phyloP scores from a whole-genome alignment of 2,329 filamentous ascomycete species.

The Cercospora sp. region DNA sequence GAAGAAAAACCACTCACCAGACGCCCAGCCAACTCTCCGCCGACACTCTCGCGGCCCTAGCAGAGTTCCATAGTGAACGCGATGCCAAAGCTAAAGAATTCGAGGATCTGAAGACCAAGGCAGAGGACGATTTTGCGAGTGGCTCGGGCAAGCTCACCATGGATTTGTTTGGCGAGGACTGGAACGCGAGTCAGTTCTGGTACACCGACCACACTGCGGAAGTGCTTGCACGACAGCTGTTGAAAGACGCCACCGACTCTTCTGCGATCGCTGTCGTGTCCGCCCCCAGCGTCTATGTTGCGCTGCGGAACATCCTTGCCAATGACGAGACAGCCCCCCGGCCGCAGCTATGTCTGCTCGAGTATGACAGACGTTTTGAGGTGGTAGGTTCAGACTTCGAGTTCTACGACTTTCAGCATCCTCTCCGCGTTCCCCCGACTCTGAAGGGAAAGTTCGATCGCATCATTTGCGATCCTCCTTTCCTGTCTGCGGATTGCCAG shows the following conservation, averaged over 20 bases:
- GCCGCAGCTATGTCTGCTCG: constrained; percentile 66
- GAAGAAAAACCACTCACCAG: constrained; percentile 22
- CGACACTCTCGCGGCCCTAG: constrained; percentile 66
- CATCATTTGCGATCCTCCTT: constrained; percentile 76
- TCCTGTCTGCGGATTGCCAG: constrained; percentile 77
- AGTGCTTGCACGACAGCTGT: constrained; percentile 63
- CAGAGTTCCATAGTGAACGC: constrained; percentile 72
- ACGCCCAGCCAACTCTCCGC: constrained; percentile 61
- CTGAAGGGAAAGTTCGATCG: constrained; percentile 67
- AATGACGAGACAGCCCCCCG: constrained; percentile 36
- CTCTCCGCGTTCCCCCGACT: constrained; percentile 60
- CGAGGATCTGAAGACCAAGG: constrained; percentile 63
- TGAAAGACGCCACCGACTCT: constrained; percentile 59
- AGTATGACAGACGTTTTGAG: constrained; percentile 71
- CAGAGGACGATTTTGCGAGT: constrained; percentile 54
- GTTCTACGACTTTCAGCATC: constrained; percentile 71
- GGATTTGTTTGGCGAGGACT: constrained; percentile 74
- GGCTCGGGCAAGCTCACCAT: constrained; percentile 54
- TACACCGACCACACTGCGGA: constrained; percentile 69
- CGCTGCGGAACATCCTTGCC: constrained; percentile 64
- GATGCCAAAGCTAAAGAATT: constrained; percentile 67
- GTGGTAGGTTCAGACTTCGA: constrained; percentile 76
- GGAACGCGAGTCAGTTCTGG: constrained; percentile 78
- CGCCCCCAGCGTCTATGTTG: constrained; percentile 74
- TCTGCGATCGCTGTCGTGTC: constrained; percentile 67